Evolutionary conservation across 176 grass and related monocot species (phyloP).

Genomic region (Pharus latifolius): DNA sequence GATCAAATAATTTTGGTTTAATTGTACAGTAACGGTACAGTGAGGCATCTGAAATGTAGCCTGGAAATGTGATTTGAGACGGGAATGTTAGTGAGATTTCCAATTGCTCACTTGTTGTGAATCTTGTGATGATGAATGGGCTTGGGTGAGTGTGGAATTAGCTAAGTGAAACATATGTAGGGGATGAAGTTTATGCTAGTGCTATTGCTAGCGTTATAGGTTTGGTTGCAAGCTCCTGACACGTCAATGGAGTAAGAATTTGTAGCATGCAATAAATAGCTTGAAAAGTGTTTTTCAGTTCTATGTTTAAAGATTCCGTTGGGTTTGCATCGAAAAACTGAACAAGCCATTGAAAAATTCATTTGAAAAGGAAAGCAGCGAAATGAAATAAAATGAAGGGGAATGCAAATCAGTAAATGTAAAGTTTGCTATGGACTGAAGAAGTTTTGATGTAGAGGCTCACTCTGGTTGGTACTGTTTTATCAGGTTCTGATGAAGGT

Average conservation of each 20-base stretch:
- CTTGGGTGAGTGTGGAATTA: background rate
- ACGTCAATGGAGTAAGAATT: no score
- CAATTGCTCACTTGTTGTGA: background rate
- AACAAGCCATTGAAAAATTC: background rate
- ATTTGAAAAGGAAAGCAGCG: background rate
- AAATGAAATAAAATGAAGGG: background rate
- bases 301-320: background rate
- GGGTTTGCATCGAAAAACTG: background rate
- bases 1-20: background rate
- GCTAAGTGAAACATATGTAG: background rate
- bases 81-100: background rate
- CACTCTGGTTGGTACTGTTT: background rate
- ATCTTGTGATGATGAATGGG: background rate
- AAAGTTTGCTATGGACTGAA: background rate
- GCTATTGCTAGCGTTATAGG: background rate
- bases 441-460: background rate
- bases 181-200: background rate
- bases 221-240: no score
- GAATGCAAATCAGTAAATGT: background rate
- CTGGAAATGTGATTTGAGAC: background rate
- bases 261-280: background rate
- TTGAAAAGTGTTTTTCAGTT: background rate
- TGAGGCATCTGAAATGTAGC: background rate
- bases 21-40: background rate
- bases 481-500: conserved; percentile 76